Base-by-base conservation (phyloP, 148 eudicot species). In the Silene latifolia region DNA sequence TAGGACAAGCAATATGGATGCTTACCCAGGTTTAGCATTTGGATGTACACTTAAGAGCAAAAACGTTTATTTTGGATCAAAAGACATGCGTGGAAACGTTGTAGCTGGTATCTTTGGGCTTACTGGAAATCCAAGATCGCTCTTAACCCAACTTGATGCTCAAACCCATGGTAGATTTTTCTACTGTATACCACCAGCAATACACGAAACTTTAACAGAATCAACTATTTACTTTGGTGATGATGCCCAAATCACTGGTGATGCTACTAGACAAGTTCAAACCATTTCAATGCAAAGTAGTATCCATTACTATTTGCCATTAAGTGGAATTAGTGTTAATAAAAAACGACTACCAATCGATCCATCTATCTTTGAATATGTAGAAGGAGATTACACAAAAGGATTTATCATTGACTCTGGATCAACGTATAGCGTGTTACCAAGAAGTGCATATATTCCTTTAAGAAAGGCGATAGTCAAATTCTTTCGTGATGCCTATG, bases 401-500 rank as follows among this genome's bases (percentile, higher is more conserved):
- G 76, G 76, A 0, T 73, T 73, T 15, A 11, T 72, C 44, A 72
- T 72, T 0, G 74, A 72, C 51, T 29, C 74, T 0, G 74, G 74
- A 20, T 18, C 64, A 14, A 57, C 76, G 11, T 60, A 20, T n/a
- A 73, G 67, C 11, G 3, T 13, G 11, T 35, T 73, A 14, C 24
- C 67, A 3, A 61, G 14, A 39, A 61, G 13, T 7, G 76, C 67
- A 42, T 60, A 73, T 23, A 3, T 61, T 17, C 67, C 67, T 18
- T 1, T 73, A 5, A 23, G 7, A 8, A 20, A 73, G 0, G 76
- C 76, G 3, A 46, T 73, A 1, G 7, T 19, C 21, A 35, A 7
- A 24, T 44, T 18, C 57, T 61, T 73, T 21, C 21, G 10, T 3
- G 24, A 14, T 9, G 5, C 23, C 7, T 39, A 73, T 42, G 67